A percentile compares a stretch with the other conserved stretches of the same genome.
Conservation (phyloP, 306 rosid species). For the Citrullus mucosospermus region DNA sequence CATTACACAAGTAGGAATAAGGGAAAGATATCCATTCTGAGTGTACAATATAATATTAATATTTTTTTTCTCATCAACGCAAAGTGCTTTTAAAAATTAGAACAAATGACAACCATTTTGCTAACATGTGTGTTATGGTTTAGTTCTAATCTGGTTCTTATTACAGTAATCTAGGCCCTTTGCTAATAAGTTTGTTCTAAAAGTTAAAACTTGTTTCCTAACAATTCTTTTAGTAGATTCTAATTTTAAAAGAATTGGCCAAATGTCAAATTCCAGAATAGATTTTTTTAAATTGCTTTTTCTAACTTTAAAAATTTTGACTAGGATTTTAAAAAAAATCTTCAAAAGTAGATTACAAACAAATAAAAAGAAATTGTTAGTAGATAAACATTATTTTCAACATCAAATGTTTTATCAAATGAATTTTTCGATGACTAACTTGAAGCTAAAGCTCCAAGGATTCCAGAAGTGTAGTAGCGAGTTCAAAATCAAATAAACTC, state of each 20-base stretch:
- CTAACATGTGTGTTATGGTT: neutral
- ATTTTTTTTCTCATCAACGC: neutral
- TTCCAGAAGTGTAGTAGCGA: neutral
- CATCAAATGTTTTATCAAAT: neutral
- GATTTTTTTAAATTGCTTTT: neutral
- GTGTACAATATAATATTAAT: neutral
- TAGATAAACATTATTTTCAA: neutral
- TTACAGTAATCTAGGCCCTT: neutral
- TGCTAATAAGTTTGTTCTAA: neutral
- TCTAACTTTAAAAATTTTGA: neutral
- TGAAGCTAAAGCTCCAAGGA: neutral
- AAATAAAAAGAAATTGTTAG: neutral
- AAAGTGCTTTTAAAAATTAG: neutral
- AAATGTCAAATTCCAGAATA: neutral
- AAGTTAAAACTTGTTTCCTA: neutral
- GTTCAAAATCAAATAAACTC: neutral
- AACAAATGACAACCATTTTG: neutral
- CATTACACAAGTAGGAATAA: neutral
- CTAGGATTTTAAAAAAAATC: neutral
- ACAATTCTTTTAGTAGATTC: neutral
- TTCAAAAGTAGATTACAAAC: neutral
- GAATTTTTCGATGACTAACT: neutral
- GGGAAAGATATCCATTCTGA: neutral
- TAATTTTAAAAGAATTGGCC: neutral
- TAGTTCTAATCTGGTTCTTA: neutral